Evolutionary conservation across 192 early-diverging fungal genomes (phyloP), one percentile per base, ranked within the genome.

Genomic region (Powellomyces hirtus): DNA sequence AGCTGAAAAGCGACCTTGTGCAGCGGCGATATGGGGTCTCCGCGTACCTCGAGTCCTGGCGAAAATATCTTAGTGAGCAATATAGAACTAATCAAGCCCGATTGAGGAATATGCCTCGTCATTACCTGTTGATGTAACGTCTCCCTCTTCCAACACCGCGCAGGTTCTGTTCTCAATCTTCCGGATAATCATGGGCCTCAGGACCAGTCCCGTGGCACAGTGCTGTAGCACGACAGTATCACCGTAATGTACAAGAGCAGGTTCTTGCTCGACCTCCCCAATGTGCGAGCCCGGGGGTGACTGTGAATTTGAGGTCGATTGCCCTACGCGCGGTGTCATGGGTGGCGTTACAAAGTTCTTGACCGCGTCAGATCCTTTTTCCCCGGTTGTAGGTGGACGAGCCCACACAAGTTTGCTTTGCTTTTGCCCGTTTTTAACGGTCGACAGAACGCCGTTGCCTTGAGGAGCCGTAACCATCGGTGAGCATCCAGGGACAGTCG

Each of bases 1-100:
- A 93, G 83, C 73, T 94, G 89, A 71, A 96, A 87, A 0, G 92
- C 92, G 16, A 96, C 85, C 81, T 96, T 96, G 79, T 96, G 92
- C 53, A 96, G 73, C 72, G 93, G 92, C 18, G 90, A 91, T 1
- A 96, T 87, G 1, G 92, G 91, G 68, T 96, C 94, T 35, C 91
- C 91, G 29, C 55, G 55, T n/a, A 8, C 31, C 3, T 27, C 24
- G 4, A 56, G 29, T 29, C 8, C 51, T 20, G 26, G 51, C 10
- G 8, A 18, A 42, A 42, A 8, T 42, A 18, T 42, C 18, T 42
- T 18, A 11, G 40, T 42, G 40, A 42, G 18, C 40, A 42, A 42
- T 18, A n/a, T 42, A 42, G 18, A 42, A 42, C 40, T 18, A 11
- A 8, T 42, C 40, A 42, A 42, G 40, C 10, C 40, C 10, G 8